Conservation (phyloP, 768 basidiomycete genomes). For the Pleurotus giganteus region DNA sequence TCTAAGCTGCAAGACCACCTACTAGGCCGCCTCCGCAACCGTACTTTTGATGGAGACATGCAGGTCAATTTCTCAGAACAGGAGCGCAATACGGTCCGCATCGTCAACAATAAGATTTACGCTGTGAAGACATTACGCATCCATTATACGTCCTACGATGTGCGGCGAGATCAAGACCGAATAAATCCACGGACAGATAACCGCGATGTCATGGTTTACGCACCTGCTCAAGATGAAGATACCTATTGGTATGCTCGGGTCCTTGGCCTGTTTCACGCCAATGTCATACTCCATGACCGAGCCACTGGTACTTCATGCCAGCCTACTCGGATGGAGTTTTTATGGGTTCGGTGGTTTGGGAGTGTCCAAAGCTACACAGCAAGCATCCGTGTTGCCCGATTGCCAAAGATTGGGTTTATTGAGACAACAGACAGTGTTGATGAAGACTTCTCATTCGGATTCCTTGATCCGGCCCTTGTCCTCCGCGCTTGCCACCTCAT, state of each 20-base stretch:
- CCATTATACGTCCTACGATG: slow-evolving; percentile 45
- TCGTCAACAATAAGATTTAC: slow-evolving; percentile 26
- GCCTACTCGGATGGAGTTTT: not conserved
- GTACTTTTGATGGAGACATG: slow-evolving; percentile 15
- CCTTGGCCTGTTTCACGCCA: slow-evolving; percentile 19
- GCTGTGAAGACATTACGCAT: slow-evolving; percentile 29
- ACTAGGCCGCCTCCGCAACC: slow-evolving; percentile 21
- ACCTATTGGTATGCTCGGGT: slow-evolving; percentile 34
- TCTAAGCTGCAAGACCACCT: slow-evolving; percentile 27
- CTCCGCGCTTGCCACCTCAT: slow-evolving; percentile 40
- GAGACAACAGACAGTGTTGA: slow-evolving; percentile 9
- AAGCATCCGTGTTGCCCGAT: slow-evolving; percentile 15
- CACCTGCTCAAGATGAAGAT: slow-evolving; percentile 19
- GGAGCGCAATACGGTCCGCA: slow-evolving; percentile 17
- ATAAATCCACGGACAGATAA: slow-evolving; percentile 34
- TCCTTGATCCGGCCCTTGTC: slow-evolving; percentile 41
- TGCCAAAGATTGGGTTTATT: slow-evolving; percentile 35
- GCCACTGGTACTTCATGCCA: not conserved
- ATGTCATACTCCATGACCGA: slow-evolving; percentile 8
- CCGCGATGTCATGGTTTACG: slow-evolving; percentile 31
- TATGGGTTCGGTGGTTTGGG: slow-evolving; percentile 11
- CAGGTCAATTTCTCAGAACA: slow-evolving; percentile 15
- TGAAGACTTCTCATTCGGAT: slow-evolving; percentile 36
- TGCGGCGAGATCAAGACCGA: slow-evolving; percentile 36
- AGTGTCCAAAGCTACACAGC: slow-evolving; percentile 11